Base-by-base conservation (phyloP, 805 yeast genomes). In the Barnettozyma wickerhamii region DNA sequence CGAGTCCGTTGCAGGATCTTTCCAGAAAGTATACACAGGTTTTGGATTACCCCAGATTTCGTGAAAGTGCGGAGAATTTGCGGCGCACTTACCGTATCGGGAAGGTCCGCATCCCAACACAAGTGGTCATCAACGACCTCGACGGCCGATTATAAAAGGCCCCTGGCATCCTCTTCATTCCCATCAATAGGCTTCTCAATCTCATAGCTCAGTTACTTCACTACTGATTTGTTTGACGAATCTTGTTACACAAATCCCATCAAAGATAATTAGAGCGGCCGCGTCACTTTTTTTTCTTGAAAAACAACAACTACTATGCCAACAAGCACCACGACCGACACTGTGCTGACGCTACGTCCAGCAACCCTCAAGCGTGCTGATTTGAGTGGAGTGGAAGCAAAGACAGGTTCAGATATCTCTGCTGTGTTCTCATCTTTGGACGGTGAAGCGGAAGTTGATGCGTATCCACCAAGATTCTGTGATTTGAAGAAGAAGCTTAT, bases 321-420 rank as follows among this genome's bases (percentile, higher is more conserved):
- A 12, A 27, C 31, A 10, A 10, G 24, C 7, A 29, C 39, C 19
- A 10, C 28, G 7, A 29, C 32, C 6, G 38, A 35, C 3, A 18
- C 38, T 6, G 24, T 23, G 21, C 28, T 37, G 9, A 36, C 14
- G 4, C 26, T 37, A 10, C 30, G 30, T 23, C 24, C 24, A 2
- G 27, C 14, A 13, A 9, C n/a, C 6, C 23, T 39, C 21, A 39
- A 30, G 18, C 30, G 34, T 7, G 24, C 38, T 4, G 39, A 40
- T 19, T 10, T 40, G 3, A 30, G 35, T 10, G 23, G 19, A 15
- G 33, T 26, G 13, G 33, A 35, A 27, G 28, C 31, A 7, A 35
- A 32, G 17, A 17, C 39, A 12, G 38, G 37, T 23, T 21, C 27
- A 9, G 43, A 40, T 30, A 35, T 35, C 10, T 39, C 43, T 15